Base-by-base conservation (phyloP, 352 stramenopile genomes). In the Elongisporangium prolatum region DNA sequence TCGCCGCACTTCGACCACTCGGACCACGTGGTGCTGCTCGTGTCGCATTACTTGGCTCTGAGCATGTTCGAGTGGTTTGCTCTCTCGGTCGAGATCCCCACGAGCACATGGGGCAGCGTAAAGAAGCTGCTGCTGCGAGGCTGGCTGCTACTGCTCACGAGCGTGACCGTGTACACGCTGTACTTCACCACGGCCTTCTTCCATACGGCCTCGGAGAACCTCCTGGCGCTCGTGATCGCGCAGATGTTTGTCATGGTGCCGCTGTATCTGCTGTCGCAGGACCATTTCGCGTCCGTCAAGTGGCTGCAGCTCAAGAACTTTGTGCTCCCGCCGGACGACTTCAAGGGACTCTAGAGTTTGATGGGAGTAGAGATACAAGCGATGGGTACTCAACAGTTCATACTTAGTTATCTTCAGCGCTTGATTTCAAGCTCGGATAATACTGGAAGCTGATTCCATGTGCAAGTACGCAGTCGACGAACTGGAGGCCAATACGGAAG, bases 61-160 rank as follows among this genome's bases (percentile, higher is more conserved):
- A 59, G 69, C 48, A 54, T 88, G 52, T 91, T 93, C 48, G 81
- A 93, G 60, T 93, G 78, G 80, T 89, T 89, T 49, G 77, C 77
- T 24, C 59, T 91, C 17, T 67, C 37, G 51, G 69, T 87, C 18
- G 82, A 88, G 61, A 78, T 62, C 44, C 56, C 65, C 6, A 20
- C 20, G 28, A 10, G 52, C 59, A 14, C 61, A 57, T 37, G 21
- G 21, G 50, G 55, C 22, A 72, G 62, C 59, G 8, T 78, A n/a
- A 89, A 89, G 71, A 76, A 72, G 55, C 70, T 63, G n/a, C 9
- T 71, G 17, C 58, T 92, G 56, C 70, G 69, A 37, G 18, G 44
- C 17, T 89, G 76, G 76, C 64, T 91, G 40, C 21, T 77, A 37
- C 2, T 81, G 6, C 6, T 89, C 11, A 52, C 61, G 3, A 63